Percentiles rank a stretch among this genome's conserved stretches.
These are phyloP conservation scores for Talaromyces pinophilus DNA, from an alignment of 2,329 filamentous ascomycete genomes.

Conservation along the genomic window DNA sequence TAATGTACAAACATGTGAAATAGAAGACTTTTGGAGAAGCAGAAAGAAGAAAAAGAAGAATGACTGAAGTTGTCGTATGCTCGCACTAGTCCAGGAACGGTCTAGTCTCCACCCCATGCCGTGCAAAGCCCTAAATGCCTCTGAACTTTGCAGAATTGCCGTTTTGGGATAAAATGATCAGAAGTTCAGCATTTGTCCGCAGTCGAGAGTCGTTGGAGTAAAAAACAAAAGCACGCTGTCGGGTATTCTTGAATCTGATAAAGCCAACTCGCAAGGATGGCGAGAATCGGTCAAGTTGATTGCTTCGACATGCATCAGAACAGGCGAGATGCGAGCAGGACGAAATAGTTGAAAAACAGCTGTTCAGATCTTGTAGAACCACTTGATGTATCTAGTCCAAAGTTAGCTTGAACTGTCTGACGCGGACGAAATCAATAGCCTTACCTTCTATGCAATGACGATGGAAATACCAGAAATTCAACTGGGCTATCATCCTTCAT, in stretches of 20 bases:
- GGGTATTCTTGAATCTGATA: too few species aligned
- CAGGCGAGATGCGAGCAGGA: not conserved
- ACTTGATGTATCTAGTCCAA: not conserved
- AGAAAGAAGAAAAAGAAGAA: not conserved
- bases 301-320: not conserved
- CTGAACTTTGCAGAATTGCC: not conserved
- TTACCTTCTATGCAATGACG: not conserved
- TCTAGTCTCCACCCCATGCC: conserved; percentile 6
- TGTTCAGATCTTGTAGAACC: not conserved
- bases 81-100: not conserved
- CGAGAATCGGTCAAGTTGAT: not conserved
- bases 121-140: conserved; percentile 5
- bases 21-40: not conserved
- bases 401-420: not conserved
- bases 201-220: not conserved
- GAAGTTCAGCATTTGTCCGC: not conserved
- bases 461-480: not conserved
- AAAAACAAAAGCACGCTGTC: too few species aligned
- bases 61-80: not conserved
- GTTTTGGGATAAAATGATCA: not conserved
- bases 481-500: not conserved
- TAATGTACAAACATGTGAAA: not conserved
- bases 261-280: too few species aligned
- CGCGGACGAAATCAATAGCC: too few species aligned
- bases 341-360: not conserved